Evolutionary conservation across 2,329 filamentous ascomycete species (phyloP).

Genomic region (Didymella pomorum): DNA sequence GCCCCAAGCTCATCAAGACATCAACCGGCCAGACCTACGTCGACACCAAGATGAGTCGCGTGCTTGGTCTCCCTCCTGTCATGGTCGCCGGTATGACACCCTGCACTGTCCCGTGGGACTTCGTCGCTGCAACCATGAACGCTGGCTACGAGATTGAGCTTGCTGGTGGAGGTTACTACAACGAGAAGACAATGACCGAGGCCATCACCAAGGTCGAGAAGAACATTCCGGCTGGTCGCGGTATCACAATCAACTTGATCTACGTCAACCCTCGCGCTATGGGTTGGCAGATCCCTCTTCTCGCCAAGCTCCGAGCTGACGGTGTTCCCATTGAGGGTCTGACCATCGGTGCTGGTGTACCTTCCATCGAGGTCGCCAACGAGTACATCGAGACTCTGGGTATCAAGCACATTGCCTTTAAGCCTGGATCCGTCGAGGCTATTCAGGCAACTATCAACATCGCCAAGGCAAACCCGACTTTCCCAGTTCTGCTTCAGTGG

Average conservation of each 20-base stretch:
- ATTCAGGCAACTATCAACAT: constrained; percentile 59
- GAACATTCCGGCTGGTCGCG: constrained; percentile 57
- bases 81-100: constrained; percentile 61
- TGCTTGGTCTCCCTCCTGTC: constrained; percentile 57
- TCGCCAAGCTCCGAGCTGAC: constrained; percentile 57
- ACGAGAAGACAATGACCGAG: constrained; percentile 54
- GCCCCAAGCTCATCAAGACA: constrained; percentile 89
- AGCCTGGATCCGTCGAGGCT: constrained; percentile 56
- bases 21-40: constrained; percentile 89
- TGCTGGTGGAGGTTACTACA: constrained; percentile 61
- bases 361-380: constrained; percentile 57
- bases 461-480: constrained; percentile 55
- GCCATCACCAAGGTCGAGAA: constrained; percentile 57
- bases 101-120: constrained; percentile 58
- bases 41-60: constrained; percentile 76
- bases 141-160: constrained; percentile 60
- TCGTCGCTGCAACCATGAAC: constrained; percentile 63
- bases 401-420: constrained; percentile 59
- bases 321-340: constrained; percentile 58
- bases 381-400: constrained; percentile 66
- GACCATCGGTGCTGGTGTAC: constrained; percentile 59
- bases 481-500: constrained; percentile 59
- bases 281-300: constrained; percentile 61
- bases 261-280: constrained; percentile 63
- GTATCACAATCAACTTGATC: constrained; percentile 63